phyloP scores from a whole-genome alignment of 768 basidiomycete species.

The Tulasnella sp. region DNA sequence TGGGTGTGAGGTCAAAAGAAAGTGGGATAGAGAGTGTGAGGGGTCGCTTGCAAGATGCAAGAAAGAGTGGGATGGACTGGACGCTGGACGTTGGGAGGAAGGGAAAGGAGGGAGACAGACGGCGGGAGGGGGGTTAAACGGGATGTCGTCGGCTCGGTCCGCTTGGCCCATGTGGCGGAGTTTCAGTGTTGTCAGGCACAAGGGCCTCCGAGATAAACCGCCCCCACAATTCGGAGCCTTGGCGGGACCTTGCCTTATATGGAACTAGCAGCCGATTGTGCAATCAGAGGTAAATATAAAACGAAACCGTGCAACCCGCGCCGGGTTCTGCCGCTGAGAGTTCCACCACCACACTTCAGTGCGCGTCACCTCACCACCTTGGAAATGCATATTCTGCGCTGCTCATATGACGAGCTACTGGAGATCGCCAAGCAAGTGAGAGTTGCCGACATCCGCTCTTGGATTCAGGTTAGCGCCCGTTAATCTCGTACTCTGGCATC shows the following conservation, averaged over 20 bases:
- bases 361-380: not conserved
- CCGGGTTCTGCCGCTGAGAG: not conserved
- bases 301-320: no score
- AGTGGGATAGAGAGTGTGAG: conserved; percentile 19
- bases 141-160: not conserved
- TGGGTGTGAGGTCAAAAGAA: not conserved
- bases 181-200: not conserved
- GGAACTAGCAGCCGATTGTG: not conserved
- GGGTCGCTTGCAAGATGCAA: conserved; percentile 17
- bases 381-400: not conserved
- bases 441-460: not conserved
- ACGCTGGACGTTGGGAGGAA: not conserved
- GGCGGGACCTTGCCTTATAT: not conserved
- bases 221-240: not conserved
- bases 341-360: not conserved
- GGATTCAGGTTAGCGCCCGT: not conserved
- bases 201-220: not conserved
- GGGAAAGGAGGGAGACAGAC: not conserved
- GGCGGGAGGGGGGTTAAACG: not conserved
- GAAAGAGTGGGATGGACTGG: conserved; percentile 3
- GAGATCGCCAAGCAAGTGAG: not conserved
- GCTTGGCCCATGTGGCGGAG: conserved; percentile 9
- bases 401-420: not conserved
- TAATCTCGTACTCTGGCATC: not conserved
- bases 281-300: not conserved